Evolutionary conservation across 169 alveolate genomes (phyloP).

Genomic region (Cryptosporidium sp.): DNA sequence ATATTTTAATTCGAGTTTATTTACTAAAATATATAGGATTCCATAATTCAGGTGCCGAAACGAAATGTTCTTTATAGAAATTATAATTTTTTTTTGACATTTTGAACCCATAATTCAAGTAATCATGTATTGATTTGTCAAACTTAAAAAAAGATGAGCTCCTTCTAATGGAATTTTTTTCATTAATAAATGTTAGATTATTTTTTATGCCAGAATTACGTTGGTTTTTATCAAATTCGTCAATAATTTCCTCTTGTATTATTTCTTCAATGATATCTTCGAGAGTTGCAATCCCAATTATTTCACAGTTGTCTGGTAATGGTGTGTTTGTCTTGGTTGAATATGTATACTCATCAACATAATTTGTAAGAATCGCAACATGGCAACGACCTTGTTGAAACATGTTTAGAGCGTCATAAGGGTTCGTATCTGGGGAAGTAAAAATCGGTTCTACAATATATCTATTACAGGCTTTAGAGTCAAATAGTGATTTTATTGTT

Average conservation of each 20-base stretch:
- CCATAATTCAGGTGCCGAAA: conserved; percentile 53
- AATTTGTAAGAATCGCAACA: conserved; percentile 66
- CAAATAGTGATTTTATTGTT: conserved; percentile 48
- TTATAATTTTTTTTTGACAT: not conserved
- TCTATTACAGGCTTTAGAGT: conserved; percentile 29
- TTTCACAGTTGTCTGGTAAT: conserved; percentile 44
- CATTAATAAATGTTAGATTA: not conserved
- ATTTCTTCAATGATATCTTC: conserved; percentile 70
- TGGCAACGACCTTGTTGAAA: conserved; percentile 75
- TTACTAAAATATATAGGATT: conserved; percentile 23
- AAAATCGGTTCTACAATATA: conserved; percentile 67
- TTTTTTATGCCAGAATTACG: not conserved
- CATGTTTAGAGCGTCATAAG: conserved; percentile 61
- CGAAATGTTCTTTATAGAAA: conserved; percentile 26
- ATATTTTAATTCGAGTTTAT: not conserved
- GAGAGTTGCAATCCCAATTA: conserved; percentile 69
- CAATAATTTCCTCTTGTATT: conserved; percentile 70
- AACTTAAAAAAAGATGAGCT: conserved; percentile 51
- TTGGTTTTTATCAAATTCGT: conserved; percentile 63
- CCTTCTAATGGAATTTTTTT: not conserved
- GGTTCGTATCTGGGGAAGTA: conserved; percentile 66
- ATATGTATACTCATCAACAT: conserved; percentile 50
- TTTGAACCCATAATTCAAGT: not conserved
- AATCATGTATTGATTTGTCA: conserved; percentile 18
- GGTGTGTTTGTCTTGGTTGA: conserved; percentile 42